Percentiles rank a stretch among this genome's conserved stretches.
Conservation (phyloP, 148 eudicot genomes). For the Rhododendron mucronatum region DNA sequence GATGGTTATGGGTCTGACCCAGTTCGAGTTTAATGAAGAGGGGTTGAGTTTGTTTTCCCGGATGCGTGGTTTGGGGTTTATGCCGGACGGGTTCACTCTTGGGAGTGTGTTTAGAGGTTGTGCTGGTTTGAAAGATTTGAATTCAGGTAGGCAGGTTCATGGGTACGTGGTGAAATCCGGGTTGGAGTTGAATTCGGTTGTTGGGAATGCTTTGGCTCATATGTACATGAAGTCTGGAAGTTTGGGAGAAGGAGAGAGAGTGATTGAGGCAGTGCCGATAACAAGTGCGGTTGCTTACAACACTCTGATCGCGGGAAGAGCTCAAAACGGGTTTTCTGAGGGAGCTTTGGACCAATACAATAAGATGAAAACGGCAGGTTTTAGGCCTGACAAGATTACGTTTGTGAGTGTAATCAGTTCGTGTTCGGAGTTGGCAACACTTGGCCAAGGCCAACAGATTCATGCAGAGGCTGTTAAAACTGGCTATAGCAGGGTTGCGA, state of each 20-base stretch:
- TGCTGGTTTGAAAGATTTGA: conserved; percentile 62
- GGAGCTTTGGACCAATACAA: conserved; percentile 62
- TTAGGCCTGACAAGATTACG: conserved; percentile 69
- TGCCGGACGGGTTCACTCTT: conserved; percentile 59
- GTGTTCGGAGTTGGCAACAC: conserved; percentile 72
- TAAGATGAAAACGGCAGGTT: conserved; percentile 58
- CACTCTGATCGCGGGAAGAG: conserved; percentile 64
- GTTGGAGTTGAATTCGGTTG: conserved; percentile 40
- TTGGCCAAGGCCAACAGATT: conserved; percentile 85
- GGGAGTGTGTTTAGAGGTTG: conserved; percentile 78
- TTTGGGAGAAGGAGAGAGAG: conserved; percentile 54
- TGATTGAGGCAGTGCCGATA: conserved; percentile 50
- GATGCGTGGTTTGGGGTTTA: conserved; percentile 60
- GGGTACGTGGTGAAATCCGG: conserved; percentile 51
- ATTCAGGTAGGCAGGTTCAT: conserved; percentile 61
- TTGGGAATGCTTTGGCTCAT: conserved; percentile 72
- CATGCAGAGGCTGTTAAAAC: conserved; percentile 71
- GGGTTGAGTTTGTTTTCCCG: conserved; percentile 49
- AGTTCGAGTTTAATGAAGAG: conserved; percentile 51
- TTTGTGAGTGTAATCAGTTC: conserved; percentile 73
- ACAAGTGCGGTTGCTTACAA: conserved; percentile 54
- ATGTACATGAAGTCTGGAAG: conserved; percentile 83
- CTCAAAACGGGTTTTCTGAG: conserved; percentile 61
- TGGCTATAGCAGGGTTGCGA: conserved; percentile 35
- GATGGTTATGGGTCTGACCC: conserved; percentile 59